Percentiles rank a stretch among this genome's conserved stretches.
Evolutionary conservation across 1,284 basidiomycete species (phyloP).

Genomic region (Ustilago esculenta): DNA sequence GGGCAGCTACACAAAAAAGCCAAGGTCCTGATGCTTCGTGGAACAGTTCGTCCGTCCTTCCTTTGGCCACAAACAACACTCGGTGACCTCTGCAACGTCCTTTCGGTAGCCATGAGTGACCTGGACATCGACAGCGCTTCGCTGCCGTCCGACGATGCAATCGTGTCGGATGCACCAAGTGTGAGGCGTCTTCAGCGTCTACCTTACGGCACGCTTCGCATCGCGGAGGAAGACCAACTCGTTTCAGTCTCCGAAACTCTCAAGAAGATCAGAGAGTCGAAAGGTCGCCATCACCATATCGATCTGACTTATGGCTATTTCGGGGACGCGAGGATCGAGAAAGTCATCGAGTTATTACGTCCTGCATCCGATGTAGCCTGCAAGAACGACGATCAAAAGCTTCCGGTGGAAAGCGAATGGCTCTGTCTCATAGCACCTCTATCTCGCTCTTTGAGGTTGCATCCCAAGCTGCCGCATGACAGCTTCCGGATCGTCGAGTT

Average conservation of each 20-base stretch:
- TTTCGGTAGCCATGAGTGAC: background rate
- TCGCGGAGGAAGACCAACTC: slow-evolving; percentile 13
- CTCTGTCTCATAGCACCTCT: background rate
- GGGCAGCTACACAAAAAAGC: too few species aligned
- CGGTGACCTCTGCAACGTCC: too few species aligned
- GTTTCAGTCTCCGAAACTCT: background rate
- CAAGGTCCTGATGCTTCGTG: too few species aligned
- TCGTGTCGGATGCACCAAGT: too few species aligned
- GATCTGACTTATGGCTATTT: slow-evolving; percentile 12
- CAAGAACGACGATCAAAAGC: background rate
- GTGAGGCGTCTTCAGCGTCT: too few species aligned
- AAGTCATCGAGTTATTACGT: slow-evolving; percentile 7
- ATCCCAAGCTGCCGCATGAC: background rate
- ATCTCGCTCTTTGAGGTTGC: background rate
- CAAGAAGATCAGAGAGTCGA: background rate
- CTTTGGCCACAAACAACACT: too few species aligned
- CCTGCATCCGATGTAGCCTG: too few species aligned
- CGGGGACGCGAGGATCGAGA: slow-evolving; percentile 4
- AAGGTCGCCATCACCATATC: slow-evolving; percentile 19
- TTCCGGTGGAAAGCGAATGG: background rate
- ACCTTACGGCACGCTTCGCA: slow-evolving; percentile 17
- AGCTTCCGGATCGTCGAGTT: slow-evolving; percentile 15
- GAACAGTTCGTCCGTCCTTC: background rate
- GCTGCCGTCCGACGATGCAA: slow-evolving; percentile 13
- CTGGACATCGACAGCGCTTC: slow-evolving; percentile 16